Conservation (phyloP, 306 rosid genomes). For the Cicer chorassanicum region DNA sequence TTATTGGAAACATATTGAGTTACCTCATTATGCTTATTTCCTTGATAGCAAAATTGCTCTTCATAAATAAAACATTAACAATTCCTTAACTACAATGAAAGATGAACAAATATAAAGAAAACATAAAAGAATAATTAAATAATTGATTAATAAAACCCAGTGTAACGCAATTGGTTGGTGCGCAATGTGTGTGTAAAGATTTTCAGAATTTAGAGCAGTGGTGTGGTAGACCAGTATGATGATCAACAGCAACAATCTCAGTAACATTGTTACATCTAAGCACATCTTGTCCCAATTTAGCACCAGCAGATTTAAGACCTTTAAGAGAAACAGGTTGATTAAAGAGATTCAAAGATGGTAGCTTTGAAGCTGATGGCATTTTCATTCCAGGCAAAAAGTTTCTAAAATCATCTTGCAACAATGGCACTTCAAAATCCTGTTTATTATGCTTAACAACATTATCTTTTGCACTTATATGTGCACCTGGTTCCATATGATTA, state of each 20-base stretch:
- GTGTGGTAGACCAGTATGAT: constrained; percentile 74
- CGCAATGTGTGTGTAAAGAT: too few relatives aligned
- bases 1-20: constrained; percentile 23
- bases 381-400: constrained; percentile 66
- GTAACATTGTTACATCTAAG: constrained; percentile 70
- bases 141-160: constrained; percentile 34
- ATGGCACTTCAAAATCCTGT: constrained; percentile 87
- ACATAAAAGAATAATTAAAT: constrained; percentile 42
- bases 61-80: constrained; percentile 29
- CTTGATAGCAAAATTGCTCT: constrained; percentile 39
- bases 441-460: constrained; percentile 80
- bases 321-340: constrained; percentile 80
- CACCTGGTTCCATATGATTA: constrained; percentile 98
- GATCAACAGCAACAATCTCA: constrained; percentile 79
- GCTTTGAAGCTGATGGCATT: constrained; percentile 76
- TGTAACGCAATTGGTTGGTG: too few relatives aligned
- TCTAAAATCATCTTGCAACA: constrained; percentile 72
- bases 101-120: background rate
- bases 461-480: constrained; percentile 90
- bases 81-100: constrained; percentile 24
- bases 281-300: constrained; percentile 91
- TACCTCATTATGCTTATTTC: constrained; percentile 40
- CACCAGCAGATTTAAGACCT: constrained; percentile 92
- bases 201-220: constrained; percentile 74
- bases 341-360: constrained; percentile 88